Evolutionary conservation across 495 filamentous ascomycete species (phyloP).

Genomic region (Hyaloscypha variabilis): DNA sequence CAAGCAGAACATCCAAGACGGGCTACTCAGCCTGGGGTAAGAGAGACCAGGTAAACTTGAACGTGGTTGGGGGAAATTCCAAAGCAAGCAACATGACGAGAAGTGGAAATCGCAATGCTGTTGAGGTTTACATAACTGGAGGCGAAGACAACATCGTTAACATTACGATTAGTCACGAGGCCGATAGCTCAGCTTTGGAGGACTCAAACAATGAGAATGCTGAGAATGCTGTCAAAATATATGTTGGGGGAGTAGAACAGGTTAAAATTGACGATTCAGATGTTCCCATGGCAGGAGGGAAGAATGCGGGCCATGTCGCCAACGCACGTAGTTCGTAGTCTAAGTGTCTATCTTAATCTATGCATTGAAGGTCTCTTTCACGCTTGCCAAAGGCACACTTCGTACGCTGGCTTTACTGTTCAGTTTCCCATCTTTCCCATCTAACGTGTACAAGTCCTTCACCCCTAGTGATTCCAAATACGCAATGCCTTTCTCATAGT

Average conservation of each 20-base stretch:
- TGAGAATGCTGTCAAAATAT: neutral
- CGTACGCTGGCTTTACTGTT: neutral
- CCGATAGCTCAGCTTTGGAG: neutral
- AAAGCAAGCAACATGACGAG: neutral
- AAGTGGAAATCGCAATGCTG: neutral
- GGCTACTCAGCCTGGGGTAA: neutral
- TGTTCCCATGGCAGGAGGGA: neutral
- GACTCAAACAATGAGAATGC: neutral
- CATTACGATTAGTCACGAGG: neutral
- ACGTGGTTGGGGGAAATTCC: neutral
- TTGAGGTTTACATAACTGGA: neutral
- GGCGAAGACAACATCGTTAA: neutral
- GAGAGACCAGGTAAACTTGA: neutral
- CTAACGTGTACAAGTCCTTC: constrained; percentile 49
- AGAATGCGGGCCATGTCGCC: neutral
- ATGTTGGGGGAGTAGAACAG: neutral
- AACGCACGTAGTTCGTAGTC: neutral
- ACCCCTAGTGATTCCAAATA: constrained; percentile 56
- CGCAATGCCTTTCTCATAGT: constrained; percentile 62
- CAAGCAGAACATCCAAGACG: neutral
- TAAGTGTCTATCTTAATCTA: constrained; percentile 1
- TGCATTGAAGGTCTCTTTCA: constrained; percentile 35
- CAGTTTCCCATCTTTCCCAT: constrained; percentile 27
- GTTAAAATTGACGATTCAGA: neutral
- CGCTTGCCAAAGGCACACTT: constrained; percentile 35